Evolutionary conservation across 1,284 basidiomycete species (phyloP).

Genomic region (Puccinia polysora): DNA sequence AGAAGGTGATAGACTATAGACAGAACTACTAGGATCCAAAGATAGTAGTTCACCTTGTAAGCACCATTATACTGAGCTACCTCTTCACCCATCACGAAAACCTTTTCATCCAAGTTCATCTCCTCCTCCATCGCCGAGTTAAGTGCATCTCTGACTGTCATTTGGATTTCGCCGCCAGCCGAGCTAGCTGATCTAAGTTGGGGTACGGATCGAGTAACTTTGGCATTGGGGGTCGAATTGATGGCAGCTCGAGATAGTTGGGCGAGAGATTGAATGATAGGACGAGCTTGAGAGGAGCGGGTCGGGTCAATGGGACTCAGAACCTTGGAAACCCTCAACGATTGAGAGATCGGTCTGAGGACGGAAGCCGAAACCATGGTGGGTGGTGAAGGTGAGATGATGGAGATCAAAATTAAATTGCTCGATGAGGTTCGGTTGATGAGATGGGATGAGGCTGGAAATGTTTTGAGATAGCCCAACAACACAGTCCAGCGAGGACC

Average conservation of each 20-base stretch:
- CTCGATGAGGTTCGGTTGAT: too few species aligned
- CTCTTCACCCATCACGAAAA: constrained; percentile 96
- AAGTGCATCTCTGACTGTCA: constrained; percentile 91
- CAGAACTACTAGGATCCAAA: too few species aligned
- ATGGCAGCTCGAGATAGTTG: constrained; percentile 36
- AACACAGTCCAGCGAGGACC: too few species aligned
- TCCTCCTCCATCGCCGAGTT: constrained; percentile 99
- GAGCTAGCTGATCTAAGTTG: constrained; percentile 35
- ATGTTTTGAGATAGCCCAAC: too few species aligned
- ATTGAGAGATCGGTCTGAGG: too few species aligned
- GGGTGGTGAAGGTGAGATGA: too few species aligned
- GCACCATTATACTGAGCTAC: constrained; percentile 99
- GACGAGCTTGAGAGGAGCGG: not conserved
- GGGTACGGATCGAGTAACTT: constrained; percentile 15
- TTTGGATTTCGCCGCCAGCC: constrained; percentile 39
- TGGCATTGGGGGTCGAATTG: constrained; percentile 27
- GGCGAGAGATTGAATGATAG: constrained; percentile 7
- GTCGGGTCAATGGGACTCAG: too few species aligned
- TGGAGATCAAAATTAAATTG: too few species aligned
- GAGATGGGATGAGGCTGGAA: too few species aligned
- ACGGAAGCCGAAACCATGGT: too few species aligned
- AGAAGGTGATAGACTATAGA: constrained; percentile 44
- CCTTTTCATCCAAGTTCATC: constrained; percentile 91
- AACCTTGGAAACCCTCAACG: too few species aligned
- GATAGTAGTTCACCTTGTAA: too few species aligned